Evolutionary conservation across 2,329 filamentous ascomycete species (phyloP), one percentile per base, ranked within the genome.

Genomic region (Monilinia aucupariae): DNA sequence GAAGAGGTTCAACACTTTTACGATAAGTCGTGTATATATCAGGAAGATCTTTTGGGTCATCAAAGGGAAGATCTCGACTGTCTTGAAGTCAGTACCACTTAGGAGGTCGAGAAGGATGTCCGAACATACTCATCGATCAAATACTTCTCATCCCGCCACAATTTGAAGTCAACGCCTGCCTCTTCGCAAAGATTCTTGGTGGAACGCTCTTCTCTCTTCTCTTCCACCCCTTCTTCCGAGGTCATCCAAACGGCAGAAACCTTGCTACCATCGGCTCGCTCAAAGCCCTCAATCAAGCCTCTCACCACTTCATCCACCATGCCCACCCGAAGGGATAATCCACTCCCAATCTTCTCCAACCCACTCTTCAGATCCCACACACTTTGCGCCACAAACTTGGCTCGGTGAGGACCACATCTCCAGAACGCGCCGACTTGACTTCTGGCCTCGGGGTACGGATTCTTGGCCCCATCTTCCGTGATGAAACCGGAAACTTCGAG

Each of bases 101-200:
- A 13, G 13, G 20, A 22, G 55, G 25, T 55, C 53, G 27, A 48
- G 34, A 50, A 27, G 20, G 30, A 58, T 34, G 54, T 20, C 4
- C 9, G 17, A 55, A 82, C 88, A 75, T 77, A 92, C 90, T 92
- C 88, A 70, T 92, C 87, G 58, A 92, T 80, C 64, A 86, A 86
- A 68, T 90, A 92, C 72, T 92, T 93, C 74, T 92, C 89, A 69
- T 93, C 89, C 0, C 75, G 74, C 84, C 86, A 92, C 0, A 85
- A 64, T 71, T 83, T 82, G 72, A 91, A 90, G 1, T 84, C 79
- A 4, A 85, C 77, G 0, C 78, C 79, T 3, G 80, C 75, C 15
- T 79, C 73, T 27, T 80, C 75, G 62, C 88, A 86, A 0, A 84
- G 71, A 0, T 76, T 72, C 34, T 79, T 78, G 1, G 90, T 78